These are phyloP conservation scores for Narthecium ossifragum DNA, from an alignment of 106 monocot species.

Conservation along the genomic window DNA sequence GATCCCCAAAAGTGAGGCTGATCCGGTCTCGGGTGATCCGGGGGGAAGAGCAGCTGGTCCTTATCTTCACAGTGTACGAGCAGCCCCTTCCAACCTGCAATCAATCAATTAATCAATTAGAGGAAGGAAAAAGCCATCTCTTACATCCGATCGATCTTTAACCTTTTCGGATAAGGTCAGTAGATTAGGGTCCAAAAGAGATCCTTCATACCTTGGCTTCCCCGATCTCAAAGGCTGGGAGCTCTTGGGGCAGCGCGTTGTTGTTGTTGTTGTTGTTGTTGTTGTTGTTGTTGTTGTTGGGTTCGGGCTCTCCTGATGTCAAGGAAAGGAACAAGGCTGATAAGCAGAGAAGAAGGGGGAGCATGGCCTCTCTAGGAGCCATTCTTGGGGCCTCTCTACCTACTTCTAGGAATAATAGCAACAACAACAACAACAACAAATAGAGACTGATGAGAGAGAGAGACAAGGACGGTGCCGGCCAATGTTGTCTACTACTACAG, in stretches of 20 bases:
- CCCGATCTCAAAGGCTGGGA: conserved; percentile 15
- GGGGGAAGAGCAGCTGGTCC: conserved; percentile 79
- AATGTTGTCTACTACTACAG: too few species aligned
- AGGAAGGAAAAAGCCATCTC: neutral
- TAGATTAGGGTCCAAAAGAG: neutral
- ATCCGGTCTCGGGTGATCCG: conserved; percentile 49
- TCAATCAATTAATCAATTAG: neutral
- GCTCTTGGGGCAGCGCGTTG: conserved; percentile 19
- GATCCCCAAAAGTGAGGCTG: conserved; percentile 76
- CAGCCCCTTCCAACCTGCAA: conserved; percentile 16
- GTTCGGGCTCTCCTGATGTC: neutral
- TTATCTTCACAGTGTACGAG: conserved; percentile 69
- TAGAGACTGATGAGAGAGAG: too few species aligned
- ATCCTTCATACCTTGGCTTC: conserved; percentile 12
- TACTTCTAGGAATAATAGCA: too few species aligned
- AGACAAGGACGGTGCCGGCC: too few species aligned
- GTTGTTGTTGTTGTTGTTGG: neutral
- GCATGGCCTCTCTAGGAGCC: too few species aligned
- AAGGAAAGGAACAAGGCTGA: neutral
- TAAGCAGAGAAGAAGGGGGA: neutral
- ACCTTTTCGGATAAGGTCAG: neutral
- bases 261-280: neutral
- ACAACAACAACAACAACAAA: too few species aligned
- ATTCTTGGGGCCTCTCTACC: too few species aligned
- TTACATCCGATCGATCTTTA: too few species aligned